phyloP scores from a whole-genome alignment of 495 filamentous ascomycete genomes.

The Neurospora intermedia region DNA sequence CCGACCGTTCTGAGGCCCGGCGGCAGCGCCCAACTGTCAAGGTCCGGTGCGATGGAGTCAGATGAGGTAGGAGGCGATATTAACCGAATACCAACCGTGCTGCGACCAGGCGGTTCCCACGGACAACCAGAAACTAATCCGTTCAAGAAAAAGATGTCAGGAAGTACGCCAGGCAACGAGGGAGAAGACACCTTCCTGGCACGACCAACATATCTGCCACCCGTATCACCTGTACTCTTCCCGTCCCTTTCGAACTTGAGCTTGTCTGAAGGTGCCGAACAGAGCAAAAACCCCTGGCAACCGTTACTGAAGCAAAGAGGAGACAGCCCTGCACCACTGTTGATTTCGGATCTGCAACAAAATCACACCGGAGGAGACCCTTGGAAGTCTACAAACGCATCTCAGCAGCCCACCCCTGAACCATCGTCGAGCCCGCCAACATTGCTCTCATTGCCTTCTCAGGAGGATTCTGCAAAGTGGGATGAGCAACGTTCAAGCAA shows the following conservation, averaged over 20 bases:
- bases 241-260: slow-evolving; percentile 27
- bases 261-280: slow-evolving; percentile 7
- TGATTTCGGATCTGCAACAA: slow-evolving; percentile 15
- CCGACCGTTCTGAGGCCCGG: slow-evolving; percentile 16
- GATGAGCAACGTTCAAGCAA: slow-evolving; percentile 21
- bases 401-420: slow-evolving; percentile 19
- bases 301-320: slow-evolving; percentile 23
- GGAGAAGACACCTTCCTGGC: background rate
- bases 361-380: slow-evolving; percentile 22
- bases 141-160: slow-evolving; percentile 35
- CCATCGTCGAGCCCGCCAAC: slow-evolving; percentile 15
- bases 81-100: slow-evolving; percentile 19
- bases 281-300: slow-evolving; percentile 45
- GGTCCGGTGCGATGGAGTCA: background rate
- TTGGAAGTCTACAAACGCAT: slow-evolving; percentile 28
- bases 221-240: slow-evolving; percentile 12
- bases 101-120: slow-evolving; percentile 24
- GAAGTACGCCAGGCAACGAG: slow-evolving; percentile 3
- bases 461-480: slow-evolving; percentile 24
- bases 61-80: slow-evolving; percentile 6
- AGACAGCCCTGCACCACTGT: slow-evolving; percentile 6
- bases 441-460: slow-evolving; percentile 20
- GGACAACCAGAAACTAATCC: slow-evolving; percentile 39
- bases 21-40: background rate
- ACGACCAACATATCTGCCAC: slow-evolving; percentile 8